Percentiles rank a stretch among this genome's conserved stretches.
Conservation (phyloP, 768 basidiomycete genomes). For the Hygrocybe punicea region DNA sequence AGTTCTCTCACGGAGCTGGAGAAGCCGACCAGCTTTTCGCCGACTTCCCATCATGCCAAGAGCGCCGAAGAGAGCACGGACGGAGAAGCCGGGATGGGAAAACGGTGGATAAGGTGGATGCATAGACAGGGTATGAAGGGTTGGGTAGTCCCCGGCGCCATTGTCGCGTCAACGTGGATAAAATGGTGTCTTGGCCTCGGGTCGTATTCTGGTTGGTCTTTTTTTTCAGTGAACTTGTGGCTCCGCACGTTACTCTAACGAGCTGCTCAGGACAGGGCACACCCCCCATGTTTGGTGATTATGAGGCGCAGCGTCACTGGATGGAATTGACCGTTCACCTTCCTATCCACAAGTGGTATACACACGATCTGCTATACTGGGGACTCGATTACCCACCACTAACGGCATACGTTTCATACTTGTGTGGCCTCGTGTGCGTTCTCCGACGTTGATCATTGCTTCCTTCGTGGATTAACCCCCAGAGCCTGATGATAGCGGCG, state of each 20-base stretch:
- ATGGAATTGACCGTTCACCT: slow-evolving; percentile 86
- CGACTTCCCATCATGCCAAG: slow-evolving; percentile 7
- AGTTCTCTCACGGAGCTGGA: slow-evolving; percentile 42
- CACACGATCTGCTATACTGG: slow-evolving; percentile 87
- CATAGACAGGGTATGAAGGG: slow-evolving; percentile 58
- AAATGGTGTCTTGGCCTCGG: slow-evolving; percentile 73
- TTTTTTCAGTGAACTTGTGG: background rate
- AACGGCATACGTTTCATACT: slow-evolving; percentile 86
- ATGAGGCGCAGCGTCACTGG: slow-evolving; percentile 93
- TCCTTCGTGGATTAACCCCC: background rate
- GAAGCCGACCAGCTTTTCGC: background rate
- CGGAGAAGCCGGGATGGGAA: slow-evolving; percentile 43
- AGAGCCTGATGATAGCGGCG: slow-evolving; percentile 25
- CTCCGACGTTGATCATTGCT: background rate
- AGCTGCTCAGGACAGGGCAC: slow-evolving; percentile 51
- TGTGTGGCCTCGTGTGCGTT: slow-evolving; percentile 73
- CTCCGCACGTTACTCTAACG: background rate
- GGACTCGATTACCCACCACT: slow-evolving; percentile 93
- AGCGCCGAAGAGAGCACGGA: slow-evolving; percentile 22
- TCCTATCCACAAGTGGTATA: slow-evolving; percentile 78
- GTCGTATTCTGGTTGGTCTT: slow-evolving; percentile 72
- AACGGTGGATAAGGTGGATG: slow-evolving; percentile 77
- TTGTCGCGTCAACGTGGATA: slow-evolving; percentile 54
- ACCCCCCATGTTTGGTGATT: slow-evolving; percentile 88
- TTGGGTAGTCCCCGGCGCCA: slow-evolving; percentile 55